phyloP scores from a whole-genome alignment of 139 green algal genomes.

The Deuterostichococcus epilithicus region DNA sequence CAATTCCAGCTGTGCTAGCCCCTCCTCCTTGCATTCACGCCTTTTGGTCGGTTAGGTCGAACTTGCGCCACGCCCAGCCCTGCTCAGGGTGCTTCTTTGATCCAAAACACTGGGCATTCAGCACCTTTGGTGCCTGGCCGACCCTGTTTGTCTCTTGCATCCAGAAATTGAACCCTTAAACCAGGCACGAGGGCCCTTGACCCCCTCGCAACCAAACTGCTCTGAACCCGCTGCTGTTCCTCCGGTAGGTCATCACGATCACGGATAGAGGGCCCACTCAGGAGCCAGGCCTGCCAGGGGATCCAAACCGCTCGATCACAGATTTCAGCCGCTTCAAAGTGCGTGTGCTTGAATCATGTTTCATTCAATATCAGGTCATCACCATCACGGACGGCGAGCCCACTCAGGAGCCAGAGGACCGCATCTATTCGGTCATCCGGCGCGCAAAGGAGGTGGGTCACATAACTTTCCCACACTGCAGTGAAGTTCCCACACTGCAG shows the following conservation, averaged over 20 bases:
- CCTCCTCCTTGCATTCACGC: too few relatives aligned
- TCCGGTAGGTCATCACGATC: conserved; percentile 9
- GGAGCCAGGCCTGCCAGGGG: neutral
- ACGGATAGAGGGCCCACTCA: conserved; percentile 8
- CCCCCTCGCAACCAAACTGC: neutral
- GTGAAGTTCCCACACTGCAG: too few relatives aligned
- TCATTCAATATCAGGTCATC: neutral
- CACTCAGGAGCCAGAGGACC: too few relatives aligned
- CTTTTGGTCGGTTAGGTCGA: too few relatives aligned
- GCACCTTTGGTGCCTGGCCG: neutral
- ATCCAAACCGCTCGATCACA: too few relatives aligned
- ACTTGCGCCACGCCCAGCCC: too few relatives aligned
- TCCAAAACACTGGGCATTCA: neutral
- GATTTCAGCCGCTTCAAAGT: too few relatives aligned
- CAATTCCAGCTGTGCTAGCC: too few relatives aligned
- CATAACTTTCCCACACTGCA: too few relatives aligned
- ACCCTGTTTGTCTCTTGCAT: neutral
- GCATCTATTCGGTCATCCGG: too few relatives aligned
- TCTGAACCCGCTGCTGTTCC: neutral
- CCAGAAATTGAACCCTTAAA: neutral
- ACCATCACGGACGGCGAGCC: neutral
- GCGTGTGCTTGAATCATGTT: too few relatives aligned
- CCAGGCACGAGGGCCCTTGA: neutral
- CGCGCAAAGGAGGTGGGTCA: too few relatives aligned
- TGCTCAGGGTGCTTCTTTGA: neutral